These are phyloP conservation scores for Debaryomyces fabryi DNA, from an alignment of 1,139 yeast genomes.

Conservation along the genomic window DNA sequence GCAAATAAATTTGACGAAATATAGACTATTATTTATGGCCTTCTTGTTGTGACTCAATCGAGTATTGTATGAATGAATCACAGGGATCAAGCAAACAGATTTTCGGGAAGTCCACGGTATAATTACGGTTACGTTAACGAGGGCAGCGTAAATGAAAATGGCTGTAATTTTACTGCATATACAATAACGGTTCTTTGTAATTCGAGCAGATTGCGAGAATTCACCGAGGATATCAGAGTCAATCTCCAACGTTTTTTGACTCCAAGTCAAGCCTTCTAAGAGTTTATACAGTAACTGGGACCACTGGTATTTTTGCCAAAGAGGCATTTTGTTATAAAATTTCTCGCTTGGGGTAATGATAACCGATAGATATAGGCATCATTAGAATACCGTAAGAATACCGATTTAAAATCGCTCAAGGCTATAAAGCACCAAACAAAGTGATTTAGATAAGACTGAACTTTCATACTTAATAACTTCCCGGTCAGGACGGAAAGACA, in stretches of 20 bases:
- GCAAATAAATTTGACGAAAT: not conserved
- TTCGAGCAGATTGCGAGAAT: not conserved
- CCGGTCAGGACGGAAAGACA: not conserved
- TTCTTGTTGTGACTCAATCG: not conserved
- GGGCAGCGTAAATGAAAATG: not conserved
- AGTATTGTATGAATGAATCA: too few relatives aligned
- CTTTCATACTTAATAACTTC: not conserved
- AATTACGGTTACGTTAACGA: not conserved
- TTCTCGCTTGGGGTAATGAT: not conserved
- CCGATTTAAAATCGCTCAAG: not conserved
- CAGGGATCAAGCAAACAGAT: too few relatives aligned
- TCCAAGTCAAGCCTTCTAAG: conserved; percentile 1
- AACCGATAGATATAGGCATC: not conserved
- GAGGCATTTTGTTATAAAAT: not conserved
- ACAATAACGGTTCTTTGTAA: not conserved
- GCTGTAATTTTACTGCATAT: not conserved
- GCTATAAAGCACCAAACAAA: not conserved
- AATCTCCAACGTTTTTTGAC: not conserved
- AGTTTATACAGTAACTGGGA: not conserved
- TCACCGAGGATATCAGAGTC: conserved; percentile 3
- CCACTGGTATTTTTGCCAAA: not conserved
- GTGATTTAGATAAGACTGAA: not conserved
- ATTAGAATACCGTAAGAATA: not conserved
- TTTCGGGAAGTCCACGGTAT: not conserved
- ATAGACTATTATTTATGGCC: not conserved